These are phyloP conservation scores for Chlamydomonas incerta DNA, from an alignment of 139 green algal species.

Conservation along the genomic window DNA sequence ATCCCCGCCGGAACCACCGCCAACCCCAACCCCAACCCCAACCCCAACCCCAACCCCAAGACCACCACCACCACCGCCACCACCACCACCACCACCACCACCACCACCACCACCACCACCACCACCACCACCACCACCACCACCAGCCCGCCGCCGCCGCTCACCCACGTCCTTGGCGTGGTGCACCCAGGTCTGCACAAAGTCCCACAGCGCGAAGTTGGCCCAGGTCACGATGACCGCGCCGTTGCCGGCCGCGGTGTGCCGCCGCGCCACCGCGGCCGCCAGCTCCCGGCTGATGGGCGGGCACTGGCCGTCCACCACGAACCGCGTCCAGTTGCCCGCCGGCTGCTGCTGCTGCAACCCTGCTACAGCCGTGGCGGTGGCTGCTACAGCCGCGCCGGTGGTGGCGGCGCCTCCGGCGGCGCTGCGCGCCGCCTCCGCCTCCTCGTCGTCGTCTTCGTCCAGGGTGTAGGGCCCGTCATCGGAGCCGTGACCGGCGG, in stretches of 20 bases:
- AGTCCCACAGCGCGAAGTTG: conserved; percentile 92
- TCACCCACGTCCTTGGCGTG: conserved; percentile 69
- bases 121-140: not conserved
- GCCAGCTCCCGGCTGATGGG: conserved; percentile 18
- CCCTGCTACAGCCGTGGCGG: too few species aligned
- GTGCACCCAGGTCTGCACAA: conserved; percentile 87
- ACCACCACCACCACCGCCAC: not conserved
- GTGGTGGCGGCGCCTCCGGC: too few species aligned
- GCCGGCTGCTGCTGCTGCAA: not conserved
- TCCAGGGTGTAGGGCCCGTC: too few species aligned
- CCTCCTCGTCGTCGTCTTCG: too few species aligned
- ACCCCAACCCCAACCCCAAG: too few species aligned
- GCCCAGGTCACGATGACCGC: conserved; percentile 48
- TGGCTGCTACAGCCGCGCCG: too few species aligned
- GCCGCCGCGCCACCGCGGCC: not conserved
- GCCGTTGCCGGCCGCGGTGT: not conserved
- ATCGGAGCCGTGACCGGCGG: too few species aligned
- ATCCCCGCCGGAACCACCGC: too few species aligned
- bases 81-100: not conserved
- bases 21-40: too few species aligned
- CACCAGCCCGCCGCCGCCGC: not conserved
- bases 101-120: too few species aligned
- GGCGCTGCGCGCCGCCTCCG: too few species aligned
- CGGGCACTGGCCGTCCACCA: conserved; percentile 21
- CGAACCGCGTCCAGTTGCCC: not conserved